These are phyloP conservation scores for Tylopilus sp. DNA, from an alignment of 768 basidiomycete genomes.

Conservation along the genomic window DNA sequence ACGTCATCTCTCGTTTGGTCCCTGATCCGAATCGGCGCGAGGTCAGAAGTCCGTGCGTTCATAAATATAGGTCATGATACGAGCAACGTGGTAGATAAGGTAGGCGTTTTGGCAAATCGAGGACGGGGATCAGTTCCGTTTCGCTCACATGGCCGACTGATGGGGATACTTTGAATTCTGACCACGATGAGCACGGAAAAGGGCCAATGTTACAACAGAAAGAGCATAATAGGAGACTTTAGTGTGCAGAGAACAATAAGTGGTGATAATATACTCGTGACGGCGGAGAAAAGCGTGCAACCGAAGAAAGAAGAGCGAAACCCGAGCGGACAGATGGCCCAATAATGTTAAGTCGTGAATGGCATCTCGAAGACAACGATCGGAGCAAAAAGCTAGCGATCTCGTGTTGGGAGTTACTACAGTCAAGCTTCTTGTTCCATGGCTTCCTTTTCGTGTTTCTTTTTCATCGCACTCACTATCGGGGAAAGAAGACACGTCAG, in stretches of 20 bases:
- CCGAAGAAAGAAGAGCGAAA: not conserved
- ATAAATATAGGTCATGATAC: too few relatives aligned
- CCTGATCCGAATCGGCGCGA: too few relatives aligned
- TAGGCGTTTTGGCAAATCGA: too few relatives aligned
- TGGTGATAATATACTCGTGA: conserved; percentile 15
- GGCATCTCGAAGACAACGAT: not conserved
- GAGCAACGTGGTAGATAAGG: too few relatives aligned
- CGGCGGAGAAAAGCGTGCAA: too few relatives aligned
- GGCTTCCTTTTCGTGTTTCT: conserved; percentile 69
- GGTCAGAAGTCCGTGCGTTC: too few relatives aligned
- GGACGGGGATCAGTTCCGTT: not conserved
- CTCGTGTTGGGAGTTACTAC: not conserved
- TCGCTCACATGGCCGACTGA: not conserved
- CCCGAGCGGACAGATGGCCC: not conserved
- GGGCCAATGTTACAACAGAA: conserved; percentile 5
- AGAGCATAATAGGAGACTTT: conserved; percentile 12
- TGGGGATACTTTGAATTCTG: not conserved
- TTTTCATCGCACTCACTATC: conserved; percentile 82
- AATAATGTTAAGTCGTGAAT: conserved; percentile 21
- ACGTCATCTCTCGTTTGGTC: too few relatives aligned
- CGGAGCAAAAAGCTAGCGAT: not conserved
- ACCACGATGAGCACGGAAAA: not conserved
- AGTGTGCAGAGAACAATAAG: conserved; percentile 12
- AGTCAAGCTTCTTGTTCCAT: conserved; percentile 50
- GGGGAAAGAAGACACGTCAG: not conserved